Conservation (phyloP, 2,329 filamentous ascomycete genomes). For the Aspergillus sp. region DNA sequence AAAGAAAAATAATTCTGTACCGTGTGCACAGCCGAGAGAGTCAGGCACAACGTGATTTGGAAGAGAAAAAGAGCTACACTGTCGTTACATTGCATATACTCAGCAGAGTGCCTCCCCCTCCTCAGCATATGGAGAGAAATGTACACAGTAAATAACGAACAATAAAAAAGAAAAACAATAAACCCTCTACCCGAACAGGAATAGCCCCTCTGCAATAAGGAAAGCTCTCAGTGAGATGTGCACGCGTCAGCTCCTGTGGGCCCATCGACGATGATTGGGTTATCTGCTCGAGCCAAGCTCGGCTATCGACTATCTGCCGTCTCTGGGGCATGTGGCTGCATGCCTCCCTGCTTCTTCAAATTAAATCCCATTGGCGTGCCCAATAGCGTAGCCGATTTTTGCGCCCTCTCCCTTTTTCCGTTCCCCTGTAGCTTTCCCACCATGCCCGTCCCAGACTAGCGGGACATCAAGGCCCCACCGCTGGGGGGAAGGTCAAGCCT, state of each 20-base stretch:
- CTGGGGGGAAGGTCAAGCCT: not conserved
- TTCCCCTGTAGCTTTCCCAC: not conserved
- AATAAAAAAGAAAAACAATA: slow-evolving; percentile 7
- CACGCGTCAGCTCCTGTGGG: slow-evolving; percentile 37
- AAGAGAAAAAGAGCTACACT: too few relatives aligned
- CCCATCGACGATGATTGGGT: slow-evolving; percentile 24
- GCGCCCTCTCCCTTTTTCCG: not conserved
- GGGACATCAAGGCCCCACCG: not conserved
- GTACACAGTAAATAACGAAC: not conserved
- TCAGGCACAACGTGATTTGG: too few relatives aligned
- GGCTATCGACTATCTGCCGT: slow-evolving; percentile 43
- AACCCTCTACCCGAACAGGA: slow-evolving; percentile 10
- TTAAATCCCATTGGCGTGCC: not conserved
- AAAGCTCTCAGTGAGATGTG: slow-evolving; percentile 24
- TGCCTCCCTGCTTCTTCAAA: slow-evolving; percentile 4
- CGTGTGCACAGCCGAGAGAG: too few relatives aligned
- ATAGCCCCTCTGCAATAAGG: not conserved
- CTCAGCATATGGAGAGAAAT: too few relatives aligned
- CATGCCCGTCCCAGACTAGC: not conserved
- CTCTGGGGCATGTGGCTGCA: slow-evolving; percentile 18
- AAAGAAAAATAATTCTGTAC: too few relatives aligned
- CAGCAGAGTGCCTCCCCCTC: too few relatives aligned
- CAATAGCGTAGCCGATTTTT: slow-evolving; percentile 5
- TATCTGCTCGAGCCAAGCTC: slow-evolving; percentile 33
- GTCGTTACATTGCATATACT: too few relatives aligned